Conservation (phyloP, 176 grass and related monocot genomes). For the Avena atlantica region DNA sequence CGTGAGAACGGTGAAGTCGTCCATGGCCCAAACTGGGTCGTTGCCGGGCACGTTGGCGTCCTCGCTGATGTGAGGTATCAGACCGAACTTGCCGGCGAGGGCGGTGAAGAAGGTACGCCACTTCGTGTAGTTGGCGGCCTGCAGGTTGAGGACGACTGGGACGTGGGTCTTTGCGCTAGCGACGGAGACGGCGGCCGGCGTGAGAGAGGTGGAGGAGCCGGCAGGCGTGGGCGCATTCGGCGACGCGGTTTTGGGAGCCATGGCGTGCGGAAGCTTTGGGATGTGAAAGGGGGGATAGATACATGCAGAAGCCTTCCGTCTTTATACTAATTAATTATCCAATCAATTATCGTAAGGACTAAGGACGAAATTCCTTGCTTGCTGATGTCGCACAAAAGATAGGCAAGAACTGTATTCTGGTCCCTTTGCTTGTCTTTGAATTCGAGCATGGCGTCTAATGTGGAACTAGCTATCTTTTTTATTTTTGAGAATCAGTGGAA, state of each 20-base stretch:
- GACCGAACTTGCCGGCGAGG: not conserved
- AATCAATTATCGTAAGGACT: not conserved
- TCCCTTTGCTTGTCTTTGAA: not conserved
- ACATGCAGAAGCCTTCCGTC: not conserved
- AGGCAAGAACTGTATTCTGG: not conserved
- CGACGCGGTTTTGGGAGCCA: not conserved
- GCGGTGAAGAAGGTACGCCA: slow-evolving; percentile 12
- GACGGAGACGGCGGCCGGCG: not conserved
- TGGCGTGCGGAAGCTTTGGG: not conserved
- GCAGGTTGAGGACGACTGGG: not conserved
- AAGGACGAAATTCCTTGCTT: not conserved
- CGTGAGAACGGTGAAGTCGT: not conserved
- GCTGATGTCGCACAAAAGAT: not conserved
- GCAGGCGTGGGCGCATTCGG: not conserved
- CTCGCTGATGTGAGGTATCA: slow-evolving; percentile 3
- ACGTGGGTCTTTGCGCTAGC: slow-evolving; percentile 3
- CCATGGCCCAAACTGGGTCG: not conserved
- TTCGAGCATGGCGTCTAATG: not conserved
- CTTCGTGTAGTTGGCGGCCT: not conserved
- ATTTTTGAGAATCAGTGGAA: too few relatives aligned
- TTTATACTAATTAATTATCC: not conserved
- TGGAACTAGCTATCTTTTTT: not conserved
- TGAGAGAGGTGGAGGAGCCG: not conserved
- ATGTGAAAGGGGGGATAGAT: not conserved
- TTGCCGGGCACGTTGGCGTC: not conserved